These are phyloP conservation scores for Aspergillus aculeatus DNA, from an alignment of 2,329 filamentous ascomycete species.

Conservation along the genomic window DNA sequence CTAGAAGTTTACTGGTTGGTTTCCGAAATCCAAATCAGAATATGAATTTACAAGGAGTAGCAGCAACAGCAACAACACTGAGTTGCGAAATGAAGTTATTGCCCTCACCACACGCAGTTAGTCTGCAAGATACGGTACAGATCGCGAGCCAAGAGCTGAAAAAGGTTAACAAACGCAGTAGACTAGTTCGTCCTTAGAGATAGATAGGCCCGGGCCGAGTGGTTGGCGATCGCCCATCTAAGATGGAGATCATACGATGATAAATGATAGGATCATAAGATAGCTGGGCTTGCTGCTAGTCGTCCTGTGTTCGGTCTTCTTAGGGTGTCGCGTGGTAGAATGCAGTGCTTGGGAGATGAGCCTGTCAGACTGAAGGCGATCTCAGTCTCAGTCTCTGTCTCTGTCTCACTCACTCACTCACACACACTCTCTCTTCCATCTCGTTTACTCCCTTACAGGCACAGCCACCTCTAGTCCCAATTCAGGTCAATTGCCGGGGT, in stretches of 20 bases:
- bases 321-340: background rate
- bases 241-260: background rate
- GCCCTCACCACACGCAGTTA: background rate
- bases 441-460: constrained; percentile 12
- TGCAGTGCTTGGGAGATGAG: background rate
- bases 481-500: background rate
- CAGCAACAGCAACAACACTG: background rate
- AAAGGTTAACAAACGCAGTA: too few species aligned
- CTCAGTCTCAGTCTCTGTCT: too few species aligned
- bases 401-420: too few species aligned
- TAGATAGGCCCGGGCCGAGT: background rate
- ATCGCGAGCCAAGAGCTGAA: background rate
- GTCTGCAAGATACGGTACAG: background rate
- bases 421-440: too few species aligned
- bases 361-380: background rate
- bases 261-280: too few species aligned
- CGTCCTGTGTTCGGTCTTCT: background rate
- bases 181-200: background rate
- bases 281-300: background rate
- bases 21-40: too few species aligned
- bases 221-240: background rate
- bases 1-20: too few species aligned
- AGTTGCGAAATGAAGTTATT: background rate
- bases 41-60: background rate
- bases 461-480: constrained; percentile 9